phyloP scores from a whole-genome alignment of 2,329 filamentous ascomycete genomes.

The Acephala macrosclerotiorum region DNA sequence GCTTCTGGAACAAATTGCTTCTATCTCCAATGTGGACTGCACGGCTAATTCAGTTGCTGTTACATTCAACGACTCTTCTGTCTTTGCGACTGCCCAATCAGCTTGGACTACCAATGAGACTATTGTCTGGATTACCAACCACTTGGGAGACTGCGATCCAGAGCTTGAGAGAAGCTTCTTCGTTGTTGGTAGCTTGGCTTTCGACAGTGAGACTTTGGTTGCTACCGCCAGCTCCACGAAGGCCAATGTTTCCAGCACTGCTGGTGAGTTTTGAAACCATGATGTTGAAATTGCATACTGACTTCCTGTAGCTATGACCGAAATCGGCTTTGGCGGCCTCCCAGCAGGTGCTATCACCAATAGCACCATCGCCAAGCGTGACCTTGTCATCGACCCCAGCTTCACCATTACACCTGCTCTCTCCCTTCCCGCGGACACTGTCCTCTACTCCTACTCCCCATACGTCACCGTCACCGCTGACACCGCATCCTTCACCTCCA shows the following conservation, averaged over 20 bases:
- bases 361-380: conserved; percentile 27
- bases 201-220: conserved; percentile 40
- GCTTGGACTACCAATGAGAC: conserved; percentile 38
- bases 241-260: conserved; percentile 45
- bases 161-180: conserved; percentile 51
- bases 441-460: conserved; percentile 41
- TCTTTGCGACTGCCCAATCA: conserved; percentile 36
- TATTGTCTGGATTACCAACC: conserved; percentile 52
- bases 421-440: conserved; percentile 39
- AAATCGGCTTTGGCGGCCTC: conserved; percentile 39
- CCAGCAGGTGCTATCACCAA: conserved; percentile 34
- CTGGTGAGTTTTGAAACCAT: conserved; percentile 42
- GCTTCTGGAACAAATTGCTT: conserved; percentile 44
- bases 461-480: conserved; percentile 48
- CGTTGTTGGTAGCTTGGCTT: conserved; percentile 42
- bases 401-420: conserved; percentile 37
- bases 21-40: conserved; percentile 44
- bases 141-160: conserved; percentile 50
- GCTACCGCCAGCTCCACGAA: conserved; percentile 45
- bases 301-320: conserved; percentile 33
- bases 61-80: conserved; percentile 38
- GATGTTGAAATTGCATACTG: neutral
- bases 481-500: conserved; percentile 45
- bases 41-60: conserved; percentile 35
- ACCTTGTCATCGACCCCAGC: conserved; percentile 36